Base-by-base conservation (phyloP, 2,329 filamentous ascomycete species). In the Colletotrichum liriopes region DNA sequence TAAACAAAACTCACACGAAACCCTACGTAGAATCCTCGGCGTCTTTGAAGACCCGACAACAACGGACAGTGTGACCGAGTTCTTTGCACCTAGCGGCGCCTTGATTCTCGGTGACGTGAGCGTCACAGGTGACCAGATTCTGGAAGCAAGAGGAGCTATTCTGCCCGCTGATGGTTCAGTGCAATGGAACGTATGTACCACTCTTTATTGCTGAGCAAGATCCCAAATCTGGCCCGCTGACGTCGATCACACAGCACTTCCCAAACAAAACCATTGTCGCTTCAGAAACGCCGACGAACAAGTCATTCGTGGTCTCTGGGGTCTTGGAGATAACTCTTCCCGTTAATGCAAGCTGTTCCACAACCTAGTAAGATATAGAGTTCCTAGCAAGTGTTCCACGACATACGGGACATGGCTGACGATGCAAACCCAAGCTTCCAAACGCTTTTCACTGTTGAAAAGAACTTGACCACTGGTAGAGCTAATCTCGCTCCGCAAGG, bases 331-430 rank as follows among this genome's bases (percentile, higher is more conserved):
- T 56, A 54, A 54, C 26, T 29, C 51, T 18, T 20, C 29, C 29
- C 8, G 20, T 9, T 14, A 23, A 56, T 9, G 35, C 32, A 56
- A 56, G 32, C 54, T 56, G 35, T 23, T 11, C 32, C 20, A 39
- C 54, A 37, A 37, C 54, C n/a, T 56, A 56, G 54, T 39, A 56
- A 39, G 54, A 8, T 32, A 47, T 47, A 47, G 20, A 47, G 23
- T 2, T 23, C 8, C 45, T 11, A 2, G n/a, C 45, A n/a, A 7
- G n/a, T 47, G n/a, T 47, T 9, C 7, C 45, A 9, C 11, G 9
- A 16, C 7, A n/a, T 47, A n/a, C 20, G 45, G 18, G 20, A 47
- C 45, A 18, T 2, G 6, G 11, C 45, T 47, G 45, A 47, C 45
- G 45, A 9, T 23, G 45, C 45, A n/a, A 23, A 5, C 20, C 3